These are phyloP conservation scores for Rhodotorula toruloides DNA, from an alignment of 768 basidiomycete genomes.

Conservation along the genomic window DNA sequence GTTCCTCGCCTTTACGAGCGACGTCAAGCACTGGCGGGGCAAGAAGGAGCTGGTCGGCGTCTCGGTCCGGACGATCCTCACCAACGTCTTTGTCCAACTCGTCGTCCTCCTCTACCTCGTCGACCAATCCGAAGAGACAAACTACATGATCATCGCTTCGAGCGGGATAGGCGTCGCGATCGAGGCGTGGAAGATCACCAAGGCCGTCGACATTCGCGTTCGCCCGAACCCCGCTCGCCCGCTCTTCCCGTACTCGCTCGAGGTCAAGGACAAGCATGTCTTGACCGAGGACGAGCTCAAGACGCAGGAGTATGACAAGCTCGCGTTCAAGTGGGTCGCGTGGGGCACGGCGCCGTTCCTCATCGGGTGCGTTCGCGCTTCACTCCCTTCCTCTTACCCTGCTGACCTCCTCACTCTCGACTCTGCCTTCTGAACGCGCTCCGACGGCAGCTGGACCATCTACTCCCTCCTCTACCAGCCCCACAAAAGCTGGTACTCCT, in stretches of 20 bases:
- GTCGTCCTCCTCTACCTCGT: slow-evolving; percentile 57
- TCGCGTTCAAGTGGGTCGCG: slow-evolving; percentile 92
- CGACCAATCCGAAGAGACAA: slow-evolving; percentile 91
- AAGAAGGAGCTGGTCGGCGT: slow-evolving; percentile 88
- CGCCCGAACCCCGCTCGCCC: slow-evolving; percentile 61
- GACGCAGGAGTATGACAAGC: slow-evolving; percentile 89
- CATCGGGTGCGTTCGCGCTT: slow-evolving; percentile 46
- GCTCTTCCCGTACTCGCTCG: slow-evolving; percentile 68
- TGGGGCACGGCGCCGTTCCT: slow-evolving; percentile 80
- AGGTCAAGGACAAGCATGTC: slow-evolving; percentile 91
- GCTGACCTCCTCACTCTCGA: no score
- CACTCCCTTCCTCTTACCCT: background rate
- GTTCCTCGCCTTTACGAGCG: slow-evolving; percentile 90
- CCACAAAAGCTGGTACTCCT: slow-evolving; percentile 83
- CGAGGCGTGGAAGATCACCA: slow-evolving; percentile 83
- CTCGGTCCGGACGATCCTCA: slow-evolving; percentile 76
- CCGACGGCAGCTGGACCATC: slow-evolving; percentile 46
- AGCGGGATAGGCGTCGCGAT: slow-evolving; percentile 44
- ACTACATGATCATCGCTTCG: slow-evolving; percentile 74
- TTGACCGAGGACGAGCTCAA: slow-evolving; percentile 95
- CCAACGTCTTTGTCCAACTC: slow-evolving; percentile 74
- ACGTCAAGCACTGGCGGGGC: slow-evolving; percentile 91
- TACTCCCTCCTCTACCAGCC: slow-evolving; percentile 54
- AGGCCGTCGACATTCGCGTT: slow-evolving; percentile 77
- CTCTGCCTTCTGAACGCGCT: no score